A percentile compares a stretch with the other conserved stretches of the same genome.
phyloP scores from a whole-genome alignment of 2,329 filamentous ascomycete genomes.

The Neospermospora avenae region DNA sequence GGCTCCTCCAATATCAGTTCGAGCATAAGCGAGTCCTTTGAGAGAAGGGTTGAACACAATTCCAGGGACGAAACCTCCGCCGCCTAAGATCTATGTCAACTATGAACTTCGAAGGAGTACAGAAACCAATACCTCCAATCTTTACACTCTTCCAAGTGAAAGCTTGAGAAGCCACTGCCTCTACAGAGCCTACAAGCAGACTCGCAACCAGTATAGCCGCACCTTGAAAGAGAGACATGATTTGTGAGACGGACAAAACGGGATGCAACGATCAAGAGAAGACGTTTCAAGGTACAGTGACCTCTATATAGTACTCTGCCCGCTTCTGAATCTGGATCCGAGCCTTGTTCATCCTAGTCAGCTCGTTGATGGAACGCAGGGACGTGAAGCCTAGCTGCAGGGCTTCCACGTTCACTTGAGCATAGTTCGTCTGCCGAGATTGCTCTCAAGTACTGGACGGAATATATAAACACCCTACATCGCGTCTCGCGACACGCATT shows the following conservation, averaged over 20 bases:
- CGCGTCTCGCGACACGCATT: background rate
- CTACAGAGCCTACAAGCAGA: slow-evolving; percentile 12
- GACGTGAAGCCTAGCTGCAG: slow-evolving; percentile 14
- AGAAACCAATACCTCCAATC: slow-evolving; percentile 41
- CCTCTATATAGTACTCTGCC: slow-evolving; percentile 11
- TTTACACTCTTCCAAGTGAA: slow-evolving; percentile 44
- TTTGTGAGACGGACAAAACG: background rate
- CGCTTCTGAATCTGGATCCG: background rate
- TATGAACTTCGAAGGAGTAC: background rate
- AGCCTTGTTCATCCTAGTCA: background rate
- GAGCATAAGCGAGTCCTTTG: slow-evolving; percentile 50
- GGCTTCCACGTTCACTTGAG: background rate
- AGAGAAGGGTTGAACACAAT: slow-evolving; percentile 52
- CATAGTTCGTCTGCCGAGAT: background rate
- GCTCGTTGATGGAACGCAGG: slow-evolving; percentile 13
- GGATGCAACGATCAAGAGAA: background rate
- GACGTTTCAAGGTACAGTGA: background rate
- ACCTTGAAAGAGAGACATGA: slow-evolving; percentile 12
- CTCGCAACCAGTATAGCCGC: slow-evolving; percentile 15
- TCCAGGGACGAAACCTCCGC: slow-evolving; percentile 54
- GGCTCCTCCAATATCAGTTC: slow-evolving; percentile 58
- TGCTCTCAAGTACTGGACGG: slow-evolving; percentile 7
- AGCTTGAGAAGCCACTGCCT: slow-evolving; percentile 21
- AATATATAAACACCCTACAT: slow-evolving; percentile 13
- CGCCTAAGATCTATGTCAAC: slow-evolving; percentile 33